These are phyloP conservation scores for Epipyxis sp. DNA, from an alignment of 108 stramenopile species.

Conservation along the genomic window DNA sequence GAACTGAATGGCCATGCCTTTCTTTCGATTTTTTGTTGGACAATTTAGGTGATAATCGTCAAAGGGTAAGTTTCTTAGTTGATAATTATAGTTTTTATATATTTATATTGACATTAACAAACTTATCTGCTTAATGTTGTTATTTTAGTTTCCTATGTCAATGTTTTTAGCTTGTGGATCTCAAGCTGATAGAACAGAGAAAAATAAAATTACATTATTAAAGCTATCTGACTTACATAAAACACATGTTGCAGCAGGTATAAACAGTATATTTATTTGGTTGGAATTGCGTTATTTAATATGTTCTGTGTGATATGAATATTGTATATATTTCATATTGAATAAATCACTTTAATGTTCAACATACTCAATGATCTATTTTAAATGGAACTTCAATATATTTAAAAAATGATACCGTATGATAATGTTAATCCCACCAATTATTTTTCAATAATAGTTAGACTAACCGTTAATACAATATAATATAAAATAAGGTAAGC, in stretches of 20 bases:
- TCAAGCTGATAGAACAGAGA: slow-evolving; percentile 71
- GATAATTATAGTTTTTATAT: not conserved
- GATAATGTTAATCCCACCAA: no score
- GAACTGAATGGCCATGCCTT: slow-evolving; percentile 90
- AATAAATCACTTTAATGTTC: no score
- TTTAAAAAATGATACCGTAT: slow-evolving; percentile 44
- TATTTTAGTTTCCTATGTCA: slow-evolving; percentile 70
- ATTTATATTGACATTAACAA: not conserved
- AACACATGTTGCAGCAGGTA: slow-evolving; percentile 39
- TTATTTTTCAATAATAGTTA: no score
- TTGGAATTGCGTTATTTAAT: not conserved
- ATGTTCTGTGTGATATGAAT: not conserved
- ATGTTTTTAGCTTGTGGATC: slow-evolving; percentile 80
- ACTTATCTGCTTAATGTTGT: not conserved
- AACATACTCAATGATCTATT: no score
- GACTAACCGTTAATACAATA: no score
- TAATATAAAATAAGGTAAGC: no score
- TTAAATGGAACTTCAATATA: no score
- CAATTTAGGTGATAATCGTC: slow-evolving; percentile 70
- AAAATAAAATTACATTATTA: slow-evolving; percentile 76
- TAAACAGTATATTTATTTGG: not conserved
- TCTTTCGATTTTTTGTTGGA: slow-evolving; percentile 85
- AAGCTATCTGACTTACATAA: slow-evolving; percentile 76
- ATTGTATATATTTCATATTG: no score
- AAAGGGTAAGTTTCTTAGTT: slow-evolving; percentile 38